phyloP scores from a whole-genome alignment of 1,139 yeast genomes.

The Candida albicans region DNA sequence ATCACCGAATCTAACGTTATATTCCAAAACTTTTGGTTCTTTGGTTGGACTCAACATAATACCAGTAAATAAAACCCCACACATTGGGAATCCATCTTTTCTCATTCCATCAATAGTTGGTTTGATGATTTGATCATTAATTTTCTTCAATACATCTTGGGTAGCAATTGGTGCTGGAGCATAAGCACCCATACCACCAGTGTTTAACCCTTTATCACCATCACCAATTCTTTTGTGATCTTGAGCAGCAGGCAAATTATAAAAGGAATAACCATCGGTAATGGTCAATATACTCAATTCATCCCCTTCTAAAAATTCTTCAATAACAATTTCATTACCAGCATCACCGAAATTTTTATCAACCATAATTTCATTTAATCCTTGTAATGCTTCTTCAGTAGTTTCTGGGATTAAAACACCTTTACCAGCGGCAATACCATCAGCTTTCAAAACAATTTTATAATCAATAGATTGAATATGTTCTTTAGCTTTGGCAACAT shows the following conservation, averaged over 20 bases:
- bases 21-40: constrained; percentile 89
- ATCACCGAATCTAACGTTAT: constrained; percentile 97
- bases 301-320: constrained; percentile 95
- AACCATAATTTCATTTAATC: constrained; percentile 87
- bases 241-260: constrained; percentile 95
- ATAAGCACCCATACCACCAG: constrained; percentile 99
- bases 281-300: constrained; percentile 91
- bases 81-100: constrained; percentile 91
- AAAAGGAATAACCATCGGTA: constrained; percentile 90
- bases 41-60: constrained; percentile 82
- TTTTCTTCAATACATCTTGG: constrained; percentile 62
- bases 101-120: constrained; percentile 98
- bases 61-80: constrained; percentile 96
- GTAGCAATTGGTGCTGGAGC: constrained; percentile 96
- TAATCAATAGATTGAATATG: constrained; percentile 68
- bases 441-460: constrained; percentile 91
- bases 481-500: constrained; percentile 69
- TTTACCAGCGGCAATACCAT: constrained; percentile 98
- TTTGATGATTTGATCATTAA: constrained; percentile 71
- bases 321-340: constrained; percentile 95
- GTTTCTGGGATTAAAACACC: constrained; percentile 92
- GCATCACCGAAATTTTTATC: constrained; percentile 88
- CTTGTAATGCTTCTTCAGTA: constrained; percentile 81
- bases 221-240: constrained; percentile 96
- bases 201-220: constrained; percentile 90